Conservation (phyloP, 2,329 filamentous ascomycete genomes). For the Xenoacremonium recifei region DNA sequence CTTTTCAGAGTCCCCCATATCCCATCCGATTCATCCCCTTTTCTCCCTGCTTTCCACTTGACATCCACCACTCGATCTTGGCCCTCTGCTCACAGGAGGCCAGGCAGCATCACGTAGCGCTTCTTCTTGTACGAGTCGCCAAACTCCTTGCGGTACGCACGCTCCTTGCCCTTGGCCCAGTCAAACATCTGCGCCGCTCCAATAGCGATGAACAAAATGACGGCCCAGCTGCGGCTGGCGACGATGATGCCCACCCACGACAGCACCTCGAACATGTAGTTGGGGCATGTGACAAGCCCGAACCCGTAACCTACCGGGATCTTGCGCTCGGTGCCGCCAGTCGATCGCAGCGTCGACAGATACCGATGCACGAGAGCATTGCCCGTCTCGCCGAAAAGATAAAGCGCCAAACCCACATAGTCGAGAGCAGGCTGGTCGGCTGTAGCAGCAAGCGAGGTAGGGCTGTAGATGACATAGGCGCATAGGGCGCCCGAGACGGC, state of each 20-base stretch:
- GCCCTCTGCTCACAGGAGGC: constrained; percentile 62
- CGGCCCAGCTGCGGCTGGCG: constrained; percentile 75
- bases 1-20: background rate
- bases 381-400: constrained; percentile 71
- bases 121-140: constrained; percentile 95
- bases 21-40: background rate
- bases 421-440: constrained; percentile 51
- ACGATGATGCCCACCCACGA: constrained; percentile 83
- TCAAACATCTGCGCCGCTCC: constrained; percentile 76
- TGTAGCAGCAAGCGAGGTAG: constrained; percentile 64
- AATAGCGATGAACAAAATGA: constrained; percentile 71
- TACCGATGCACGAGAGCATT: constrained; percentile 81
- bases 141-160: constrained; percentile 84
- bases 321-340: constrained; percentile 80
- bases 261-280: constrained; percentile 91
- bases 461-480: constrained; percentile 82
- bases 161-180: constrained; percentile 94
- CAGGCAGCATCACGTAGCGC: constrained; percentile 78
- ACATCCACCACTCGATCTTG: no score
- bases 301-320: constrained; percentile 88
- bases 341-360: constrained; percentile 72
- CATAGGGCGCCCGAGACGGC: constrained; percentile 74
- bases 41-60: no score
- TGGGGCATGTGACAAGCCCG: constrained; percentile 85
- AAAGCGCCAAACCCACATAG: constrained; percentile 69